Evolutionary conservation across 257 asterid genomes (phyloP), one percentile per base, ranked within the genome.

Genomic region (Ocimum tenuiflorum): DNA sequence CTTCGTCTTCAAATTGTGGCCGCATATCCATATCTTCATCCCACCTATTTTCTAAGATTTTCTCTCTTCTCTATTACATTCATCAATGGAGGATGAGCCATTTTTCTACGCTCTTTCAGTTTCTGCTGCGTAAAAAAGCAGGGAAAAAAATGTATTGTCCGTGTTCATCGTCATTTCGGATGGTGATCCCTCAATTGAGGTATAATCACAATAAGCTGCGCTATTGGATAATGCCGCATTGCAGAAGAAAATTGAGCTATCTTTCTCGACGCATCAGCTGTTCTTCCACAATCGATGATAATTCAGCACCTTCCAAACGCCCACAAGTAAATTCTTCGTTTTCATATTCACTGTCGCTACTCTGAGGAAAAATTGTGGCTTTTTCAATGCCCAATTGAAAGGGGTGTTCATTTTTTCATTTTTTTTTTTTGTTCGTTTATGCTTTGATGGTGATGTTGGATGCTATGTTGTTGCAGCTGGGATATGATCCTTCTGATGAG

Each of bases 401-500:
- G 8, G 0, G 14, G 9, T 8, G 10, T 14, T 1, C 3, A 1
- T 12, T 5, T 57, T 9, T 8, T 27, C 14, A 46, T 76, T 63
- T 73, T 48, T 33, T 65, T 56, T 13, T 0, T 24, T 20, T 51
- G 38, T 42, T 52, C 47, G 38, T 24, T 6, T 3, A 23, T 9
- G 13, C 60, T 64, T 8, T 68, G 39, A 24, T 73, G 19, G 17
- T 14, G 0, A 13, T 15, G 17, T 43, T 74, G 42, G 46, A 23
- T 63, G 18, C 19, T 75, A 3, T 69, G 53, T 58, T 57, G 20
- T 69, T 74, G 75, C 81, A 88, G 96, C 67, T 82, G 80, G 82
- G 88, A 6, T 85, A 82, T 80, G 96, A 88, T 63, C 91, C 95
- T 63, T 87, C 96, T 1, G 98, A 88, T 70, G 98, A 88, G 71